phyloP scores from a whole-genome alignment of 495 filamentous ascomycete species.

The Tetracladium marchalianum region DNA sequence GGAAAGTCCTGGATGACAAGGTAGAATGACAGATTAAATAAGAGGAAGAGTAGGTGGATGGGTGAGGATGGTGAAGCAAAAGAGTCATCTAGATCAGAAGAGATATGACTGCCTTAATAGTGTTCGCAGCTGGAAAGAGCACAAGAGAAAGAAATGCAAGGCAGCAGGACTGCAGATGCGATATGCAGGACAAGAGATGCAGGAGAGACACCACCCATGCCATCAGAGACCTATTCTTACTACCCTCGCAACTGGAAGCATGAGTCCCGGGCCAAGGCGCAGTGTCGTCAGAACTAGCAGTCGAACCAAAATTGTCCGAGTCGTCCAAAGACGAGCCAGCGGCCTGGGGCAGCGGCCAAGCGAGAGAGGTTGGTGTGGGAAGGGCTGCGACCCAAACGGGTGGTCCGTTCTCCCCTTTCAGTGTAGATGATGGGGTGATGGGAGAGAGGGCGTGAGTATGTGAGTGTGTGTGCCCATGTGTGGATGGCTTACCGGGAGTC shows the following conservation, averaged over 20 bases:
- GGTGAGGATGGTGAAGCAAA: constrained; percentile 8
- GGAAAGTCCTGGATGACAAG: constrained; percentile 10
- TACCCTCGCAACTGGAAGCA: constrained; percentile 1
- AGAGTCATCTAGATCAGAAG: constrained; percentile 17
- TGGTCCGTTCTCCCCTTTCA: constrained; percentile 5
- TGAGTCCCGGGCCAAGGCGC: constrained; percentile 11
- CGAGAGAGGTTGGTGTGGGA: not conserved
- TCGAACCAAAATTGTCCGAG: constrained; percentile 5
- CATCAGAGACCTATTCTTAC: no score
- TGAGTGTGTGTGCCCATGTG: no score
- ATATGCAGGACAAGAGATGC: constrained; percentile 16
- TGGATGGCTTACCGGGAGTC: no score
- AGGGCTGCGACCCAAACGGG: constrained; percentile 10
- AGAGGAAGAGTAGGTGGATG: no score
- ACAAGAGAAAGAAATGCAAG: constrained; percentile 2
- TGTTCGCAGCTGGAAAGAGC: constrained; percentile 7
- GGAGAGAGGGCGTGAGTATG: no score
- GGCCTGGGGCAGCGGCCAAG: no score
- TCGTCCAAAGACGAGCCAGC: constrained; percentile 8
- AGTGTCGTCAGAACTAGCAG: constrained; percentile 4
- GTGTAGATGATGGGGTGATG: no score
- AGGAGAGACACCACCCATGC: constrained; percentile 4
- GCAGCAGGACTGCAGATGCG: constrained; percentile 10
- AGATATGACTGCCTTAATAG: constrained; percentile 21
- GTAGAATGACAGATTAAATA: constrained; percentile 1